A percentile compares a stretch with the other conserved stretches of the same genome.
Conservation (phyloP, 2,329 filamentous ascomycete species). For the Didymella glomerata region DNA sequence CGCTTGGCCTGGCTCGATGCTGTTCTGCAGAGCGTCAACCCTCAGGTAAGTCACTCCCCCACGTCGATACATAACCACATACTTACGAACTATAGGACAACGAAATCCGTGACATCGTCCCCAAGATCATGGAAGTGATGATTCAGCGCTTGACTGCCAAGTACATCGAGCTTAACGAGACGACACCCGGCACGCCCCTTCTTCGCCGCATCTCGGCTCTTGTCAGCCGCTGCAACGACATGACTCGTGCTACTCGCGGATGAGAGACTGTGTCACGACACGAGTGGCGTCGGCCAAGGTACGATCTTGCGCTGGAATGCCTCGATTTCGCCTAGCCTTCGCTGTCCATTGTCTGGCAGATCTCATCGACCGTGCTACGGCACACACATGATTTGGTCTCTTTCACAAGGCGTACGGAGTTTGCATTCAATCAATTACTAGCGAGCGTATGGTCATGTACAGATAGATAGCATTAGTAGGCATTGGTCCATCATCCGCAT, state of each 20-base stretch:
- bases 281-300: conserved; percentile 18
- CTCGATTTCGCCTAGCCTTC: conserved; percentile 16
- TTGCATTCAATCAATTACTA: conserved; percentile 8
- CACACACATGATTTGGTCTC: conserved; percentile 1
- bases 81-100: conserved; percentile 53
- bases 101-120: conserved; percentile 65
- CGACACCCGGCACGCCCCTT: conserved; percentile 60
- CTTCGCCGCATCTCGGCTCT: conserved; percentile 61
- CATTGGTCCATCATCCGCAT: conserved; percentile 14
- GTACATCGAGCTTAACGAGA: conserved; percentile 65
- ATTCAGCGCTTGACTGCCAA: conserved; percentile 64
- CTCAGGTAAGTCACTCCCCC: conserved; percentile 55
- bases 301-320: conserved; percentile 43
- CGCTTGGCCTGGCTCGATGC: conserved; percentile 67
- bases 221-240: conserved; percentile 47
- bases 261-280: conserved; percentile 24
- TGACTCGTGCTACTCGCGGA: conserved; percentile 36
- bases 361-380: background rate
- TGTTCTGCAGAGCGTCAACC: conserved; percentile 63
- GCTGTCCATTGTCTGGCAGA: background rate
- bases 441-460: conserved; percentile 13
- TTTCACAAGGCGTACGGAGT: conserved; percentile 8
- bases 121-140: conserved; percentile 68
- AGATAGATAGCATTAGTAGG: conserved; percentile 12
- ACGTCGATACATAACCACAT: background rate